Base-by-base conservation (phyloP, 2,329 filamentous ascomycete species). In the Dryadomyces sulphureus region DNA sequence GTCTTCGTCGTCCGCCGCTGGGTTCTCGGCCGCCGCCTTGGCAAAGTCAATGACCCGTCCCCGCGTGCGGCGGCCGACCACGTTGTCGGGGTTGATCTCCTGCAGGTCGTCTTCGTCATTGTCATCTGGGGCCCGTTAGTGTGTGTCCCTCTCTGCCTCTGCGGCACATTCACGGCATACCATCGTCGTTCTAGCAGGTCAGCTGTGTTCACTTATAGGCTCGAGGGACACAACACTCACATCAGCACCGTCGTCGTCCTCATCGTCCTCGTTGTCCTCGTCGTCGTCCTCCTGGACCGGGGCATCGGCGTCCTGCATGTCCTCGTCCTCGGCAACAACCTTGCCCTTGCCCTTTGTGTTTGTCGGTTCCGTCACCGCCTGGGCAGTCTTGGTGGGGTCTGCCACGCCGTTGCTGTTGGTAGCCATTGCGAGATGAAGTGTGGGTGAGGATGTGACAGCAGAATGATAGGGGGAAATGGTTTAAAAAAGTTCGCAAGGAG, bases 1-100 rank as follows among this genome's bases (percentile, higher is more conserved):
- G 25, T 90, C 81, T 14, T 86, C 84, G 5, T 89, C 84, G 7
- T 84, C 80, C n/a, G 79, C 76, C 52, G 72, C 76, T 41, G 76
- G 78, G 56, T 84, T 75, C 64, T 94, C 79, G 65, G 84, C 73
- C 22, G 86, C 87, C 19, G 89, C 89, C 70, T 94, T 88, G 58
- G 84, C 83, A 66, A 86, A 96, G 72, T 96, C 86, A 62, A 96
- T 95, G 59, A 80, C 75, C 65, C 86, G 85, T 60, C 89, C 89
- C 59, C 90, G 90, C 52, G 90, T 96, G 64, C 92, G 90, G 57
- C 81, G 77, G 52, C 81, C 81, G 60, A 96, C 79, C 62, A 96
- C 94, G 74, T 96, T 96, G 62, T 77, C 76, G 48, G 77, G 70
- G 61, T 94, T 86, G 62, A 98, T 95, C 66, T 90, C 89, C 61